Conservation (phyloP, 1,139 yeast genomes). For the Debaryomyces robertsiae region DNA sequence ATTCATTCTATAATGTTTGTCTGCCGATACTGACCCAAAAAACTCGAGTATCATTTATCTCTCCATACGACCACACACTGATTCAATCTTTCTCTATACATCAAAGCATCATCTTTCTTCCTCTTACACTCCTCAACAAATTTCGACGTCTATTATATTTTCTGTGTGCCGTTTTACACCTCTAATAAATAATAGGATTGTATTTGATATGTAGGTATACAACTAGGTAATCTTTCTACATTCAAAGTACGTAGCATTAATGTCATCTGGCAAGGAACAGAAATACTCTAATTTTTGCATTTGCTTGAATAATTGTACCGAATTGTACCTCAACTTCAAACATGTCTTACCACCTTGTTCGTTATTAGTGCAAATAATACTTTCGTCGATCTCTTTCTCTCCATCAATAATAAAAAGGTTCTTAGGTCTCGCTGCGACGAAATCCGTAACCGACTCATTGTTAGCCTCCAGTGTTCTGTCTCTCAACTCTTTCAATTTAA, state of each 20-base stretch:
- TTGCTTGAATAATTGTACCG: constrained; percentile 44
- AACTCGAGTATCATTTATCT: no score
- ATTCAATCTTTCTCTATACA: not conserved
- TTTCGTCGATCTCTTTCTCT: constrained; percentile 39
- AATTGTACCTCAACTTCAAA: constrained; percentile 40
- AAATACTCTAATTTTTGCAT: constrained; percentile 50
- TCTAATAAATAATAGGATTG: constrained; percentile 8
- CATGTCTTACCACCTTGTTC: constrained; percentile 49
- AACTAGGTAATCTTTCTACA: constrained; percentile 40
- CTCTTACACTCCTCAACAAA: constrained; percentile 1
- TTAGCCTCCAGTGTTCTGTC: constrained; percentile 18
- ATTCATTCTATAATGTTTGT: no score
- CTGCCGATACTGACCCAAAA: no score
- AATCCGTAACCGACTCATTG: constrained; percentile 20
- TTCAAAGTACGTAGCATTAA: constrained; percentile 51
- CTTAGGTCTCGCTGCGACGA: constrained; percentile 29
- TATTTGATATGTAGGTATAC: constrained; percentile 6
- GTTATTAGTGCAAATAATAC: constrained; percentile 47
- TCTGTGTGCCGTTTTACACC: constrained; percentile 3
- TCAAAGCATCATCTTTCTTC: not conserved
- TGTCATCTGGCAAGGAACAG: constrained; percentile 50
- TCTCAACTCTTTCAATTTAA: constrained; percentile 17
- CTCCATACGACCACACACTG: no score
- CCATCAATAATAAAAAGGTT: constrained; percentile 49
- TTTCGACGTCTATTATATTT: constrained; percentile 6